Base-by-base conservation (phyloP, 164 flowering plant genomes). In the Akebia trifoliata region DNA sequence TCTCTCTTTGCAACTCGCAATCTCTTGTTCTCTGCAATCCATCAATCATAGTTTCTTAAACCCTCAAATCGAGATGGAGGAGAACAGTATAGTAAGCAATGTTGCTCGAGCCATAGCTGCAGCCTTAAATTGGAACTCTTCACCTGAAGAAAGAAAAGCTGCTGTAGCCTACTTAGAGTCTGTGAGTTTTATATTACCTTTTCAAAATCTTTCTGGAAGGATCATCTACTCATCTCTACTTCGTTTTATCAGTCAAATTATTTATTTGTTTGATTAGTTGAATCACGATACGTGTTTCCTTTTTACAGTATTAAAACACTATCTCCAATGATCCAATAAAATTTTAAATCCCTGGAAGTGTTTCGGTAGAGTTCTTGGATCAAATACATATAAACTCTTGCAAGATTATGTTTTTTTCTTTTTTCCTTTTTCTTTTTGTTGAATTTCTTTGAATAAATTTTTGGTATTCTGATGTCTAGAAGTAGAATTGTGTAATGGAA, bases 81-180 rank as follows among this genome's bases (percentile, higher is more conserved):
- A 74, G 2, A 61, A 50, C 62, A 35, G 36, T 57, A 46, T 54
- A 14, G 86, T 77, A 4, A 76, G 40, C 64, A 82, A 69, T 68
- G 96, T 86, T 26, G 96, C 94, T 29, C 62, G 77, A 44, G 98
- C 94, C 46, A 85, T 87, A 31, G 68, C 59, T 26, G 86, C 84
- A 17, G 87, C 86, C 59, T 78, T 89, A 18, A 90, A 85, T 61
- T 89, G 87, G 91, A 77, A 61, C 53, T 80, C 95, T 3, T 59
- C 95, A 38, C 76, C 85, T 20, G 91, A 89, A 62, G 70, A 79
- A 28, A 80, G 94, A 59, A 77, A 72, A 24, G 78, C 90, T 14
- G 98, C 98, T 6, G 71, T 78, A 60, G 52, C 91, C 22, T 89
- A 64, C 71, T 71, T 89, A 31, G 92, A 93, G 64, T 78, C 90